These are phyloP conservation scores for Musa troglodytarum DNA, from an alignment of 176 grass and related monocot genomes.

Conservation along the genomic window DNA sequence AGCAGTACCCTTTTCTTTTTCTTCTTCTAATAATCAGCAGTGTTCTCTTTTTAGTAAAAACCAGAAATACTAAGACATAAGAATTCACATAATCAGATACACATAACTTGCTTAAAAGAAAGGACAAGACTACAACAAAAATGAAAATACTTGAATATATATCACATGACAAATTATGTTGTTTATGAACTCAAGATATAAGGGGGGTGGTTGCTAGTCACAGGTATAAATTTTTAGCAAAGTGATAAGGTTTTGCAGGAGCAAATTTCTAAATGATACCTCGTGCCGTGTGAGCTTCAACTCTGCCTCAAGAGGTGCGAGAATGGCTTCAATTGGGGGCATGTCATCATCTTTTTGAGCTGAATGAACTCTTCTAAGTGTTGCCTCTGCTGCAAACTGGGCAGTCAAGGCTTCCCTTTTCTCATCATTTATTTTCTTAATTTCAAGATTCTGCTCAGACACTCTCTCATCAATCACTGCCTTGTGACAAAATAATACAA, in stretches of 20 bases:
- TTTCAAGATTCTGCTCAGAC: constrained; percentile 69
- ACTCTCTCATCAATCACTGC: neutral
- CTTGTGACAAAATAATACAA: neutral
- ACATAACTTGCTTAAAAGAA: neutral
- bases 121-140: neutral
- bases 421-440: constrained; percentile 94
- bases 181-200: no score
- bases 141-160: neutral
- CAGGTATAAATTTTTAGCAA: no score
- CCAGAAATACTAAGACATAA: neutral
- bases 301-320: constrained; percentile 90
- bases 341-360: constrained; percentile 97
- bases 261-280: constrained; percentile 25
- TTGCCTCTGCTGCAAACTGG: constrained; percentile 92
- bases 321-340: constrained; percentile 97
- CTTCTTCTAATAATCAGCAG: neutral
- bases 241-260: no score
- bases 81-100: neutral
- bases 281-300: constrained; percentile 75
- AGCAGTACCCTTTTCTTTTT: neutral
- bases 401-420: constrained; percentile 83
- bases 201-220: neutral
- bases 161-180: no score
- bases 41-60: neutral
- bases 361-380: constrained; percentile 87